phyloP scores from a whole-genome alignment of 441 rosid genomes.

The Dalechampia spathulata region DNA sequence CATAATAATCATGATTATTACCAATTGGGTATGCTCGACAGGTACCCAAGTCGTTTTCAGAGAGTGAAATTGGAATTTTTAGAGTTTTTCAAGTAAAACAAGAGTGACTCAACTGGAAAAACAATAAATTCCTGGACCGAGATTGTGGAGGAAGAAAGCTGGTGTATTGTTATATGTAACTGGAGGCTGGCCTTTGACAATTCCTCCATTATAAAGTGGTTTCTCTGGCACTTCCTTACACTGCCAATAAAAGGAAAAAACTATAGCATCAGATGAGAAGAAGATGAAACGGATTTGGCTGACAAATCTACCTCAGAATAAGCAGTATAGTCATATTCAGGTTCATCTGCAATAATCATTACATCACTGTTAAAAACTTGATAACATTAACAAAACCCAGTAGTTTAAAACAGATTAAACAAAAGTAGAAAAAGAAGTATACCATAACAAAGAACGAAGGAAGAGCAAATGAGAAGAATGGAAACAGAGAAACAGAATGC shows the following conservation, averaged over 20 bases:
- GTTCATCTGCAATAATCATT: conserved; percentile 35
- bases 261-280: not conserved
- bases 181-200: conserved; percentile 30
- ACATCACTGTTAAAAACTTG: not conserved
- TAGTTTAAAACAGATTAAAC: not conserved
- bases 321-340: conserved; percentile 58
- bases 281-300: too few relatives aligned
- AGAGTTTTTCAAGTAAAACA: too few relatives aligned
- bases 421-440: conserved; percentile 7
- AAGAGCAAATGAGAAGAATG: conserved; percentile 18
- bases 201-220: conserved; percentile 71
- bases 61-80: too few relatives aligned
- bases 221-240: conserved; percentile 50
- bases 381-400: not conserved
- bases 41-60: too few relatives aligned
- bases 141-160: conserved; percentile 47
- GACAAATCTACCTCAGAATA: conserved; percentile 44
- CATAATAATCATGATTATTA: too few relatives aligned
- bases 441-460: conserved; percentile 35
- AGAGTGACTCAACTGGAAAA: conserved; percentile 51
- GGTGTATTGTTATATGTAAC: conserved; percentile 26
- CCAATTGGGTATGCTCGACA: too few relatives aligned
- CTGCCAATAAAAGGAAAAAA: conserved; percentile 22
- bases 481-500: conserved; percentile 16
- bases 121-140: conserved; percentile 43